Percentiles rank a stretch among this genome's conserved stretches.
These are phyloP conservation scores for Reticulascus tulasneorum DNA, from an alignment of 2,329 filamentous ascomycete species.

Conservation along the genomic window DNA sequence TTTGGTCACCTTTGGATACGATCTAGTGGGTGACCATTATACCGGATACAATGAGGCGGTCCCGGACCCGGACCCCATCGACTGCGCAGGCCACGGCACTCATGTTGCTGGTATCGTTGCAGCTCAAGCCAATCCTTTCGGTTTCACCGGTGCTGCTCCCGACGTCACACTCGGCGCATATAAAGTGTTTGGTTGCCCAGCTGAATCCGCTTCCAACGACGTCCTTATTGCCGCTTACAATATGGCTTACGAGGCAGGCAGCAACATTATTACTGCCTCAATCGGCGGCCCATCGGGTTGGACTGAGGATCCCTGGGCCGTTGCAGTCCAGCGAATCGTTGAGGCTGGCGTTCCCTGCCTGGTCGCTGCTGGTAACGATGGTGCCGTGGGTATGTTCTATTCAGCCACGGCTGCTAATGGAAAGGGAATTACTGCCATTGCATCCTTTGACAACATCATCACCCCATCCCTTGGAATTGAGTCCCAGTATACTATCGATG, in stretches of 20 bases:
- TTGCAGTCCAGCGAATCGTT: slow-evolving; percentile 36
- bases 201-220: slow-evolving; percentile 42
- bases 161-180: slow-evolving; percentile 52
- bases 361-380: slow-evolving; percentile 19
- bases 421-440: slow-evolving; percentile 41
- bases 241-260: slow-evolving; percentile 54
- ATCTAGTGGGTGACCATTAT: slow-evolving; percentile 54
- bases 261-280: slow-evolving; percentile 51
- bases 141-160: slow-evolving; percentile 54
- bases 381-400: slow-evolving; percentile 26
- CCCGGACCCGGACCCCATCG: slow-evolving; percentile 43
- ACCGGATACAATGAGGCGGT: slow-evolving; percentile 31
- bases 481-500: slow-evolving; percentile 36
- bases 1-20: slow-evolving; percentile 52
- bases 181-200: slow-evolving; percentile 52
- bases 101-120: slow-evolving; percentile 60
- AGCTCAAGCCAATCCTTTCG: slow-evolving; percentile 46
- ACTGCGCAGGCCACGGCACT: slow-evolving; percentile 54
- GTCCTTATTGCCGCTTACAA: slow-evolving; percentile 56
- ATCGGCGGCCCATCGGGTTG: slow-evolving; percentile 47
- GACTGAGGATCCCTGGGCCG: slow-evolving; percentile 46
- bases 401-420: slow-evolving; percentile 45
- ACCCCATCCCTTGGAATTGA: slow-evolving; percentile 36
- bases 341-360: slow-evolving; percentile 15
- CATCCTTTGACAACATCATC: slow-evolving; percentile 43